phyloP scores from a whole-genome alignment of 75 land plant species.

The Pinus albicaulis region DNA sequence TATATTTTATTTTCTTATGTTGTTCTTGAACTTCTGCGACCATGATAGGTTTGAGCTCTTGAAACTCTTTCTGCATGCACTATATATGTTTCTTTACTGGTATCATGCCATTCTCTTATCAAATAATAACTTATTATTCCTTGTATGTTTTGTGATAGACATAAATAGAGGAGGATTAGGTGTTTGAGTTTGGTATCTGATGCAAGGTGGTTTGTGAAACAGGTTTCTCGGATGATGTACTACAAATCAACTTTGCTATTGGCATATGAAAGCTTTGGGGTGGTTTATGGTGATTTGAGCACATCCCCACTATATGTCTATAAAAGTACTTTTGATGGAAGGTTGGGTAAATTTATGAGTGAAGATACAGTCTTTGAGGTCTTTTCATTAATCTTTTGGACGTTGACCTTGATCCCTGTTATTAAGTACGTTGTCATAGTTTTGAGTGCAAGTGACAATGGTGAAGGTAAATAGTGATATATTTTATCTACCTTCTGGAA shows the following conservation, averaged over 20 bases:
- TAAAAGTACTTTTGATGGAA: constrained; percentile 70
- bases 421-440: constrained; percentile 71
- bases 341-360: constrained; percentile 40
- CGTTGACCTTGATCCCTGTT: constrained; percentile 67
- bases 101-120: no score
- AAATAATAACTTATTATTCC: no score
- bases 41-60: no score
- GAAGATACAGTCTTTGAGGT: constrained; percentile 73
- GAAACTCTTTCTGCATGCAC: no score
- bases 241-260: constrained; percentile 42
- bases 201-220: constrained; percentile 1
- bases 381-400: constrained; percentile 81
- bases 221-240: constrained; percentile 43
- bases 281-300: constrained; percentile 89
- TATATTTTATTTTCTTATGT: no score
- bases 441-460: constrained; percentile 81
- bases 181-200: no score
- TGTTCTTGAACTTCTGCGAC: no score
- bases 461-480: constrained; percentile 55
- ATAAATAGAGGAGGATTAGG: no score
- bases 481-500: neutral
- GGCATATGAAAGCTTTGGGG: constrained; percentile 96
- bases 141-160: no score
- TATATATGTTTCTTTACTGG: no score
- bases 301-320: constrained; percentile 95